Conservation (phyloP, 1,284 basidiomycete species). For the Dichomitus squalens region DNA sequence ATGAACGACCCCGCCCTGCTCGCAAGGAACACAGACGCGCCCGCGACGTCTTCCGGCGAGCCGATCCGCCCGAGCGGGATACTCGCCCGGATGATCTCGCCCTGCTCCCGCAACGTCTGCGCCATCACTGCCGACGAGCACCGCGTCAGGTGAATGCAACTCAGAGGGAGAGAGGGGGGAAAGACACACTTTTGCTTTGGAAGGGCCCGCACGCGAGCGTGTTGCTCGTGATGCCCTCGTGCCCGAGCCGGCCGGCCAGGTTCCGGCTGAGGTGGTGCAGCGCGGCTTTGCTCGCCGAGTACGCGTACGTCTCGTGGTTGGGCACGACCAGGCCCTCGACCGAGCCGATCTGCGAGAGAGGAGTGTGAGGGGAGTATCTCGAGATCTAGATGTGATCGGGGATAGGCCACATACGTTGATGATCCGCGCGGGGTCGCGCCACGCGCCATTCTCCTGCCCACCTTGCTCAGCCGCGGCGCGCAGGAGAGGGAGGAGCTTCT, state of each 20-base stretch:
- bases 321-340: conserved; percentile 60
- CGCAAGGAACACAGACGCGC: conserved; percentile 62
- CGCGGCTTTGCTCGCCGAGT: conserved; percentile 67
- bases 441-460: conserved; percentile 40
- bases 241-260: conserved; percentile 61
- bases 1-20: conserved; percentile 63
- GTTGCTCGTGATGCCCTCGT: conserved; percentile 66
- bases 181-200: conserved; percentile 50
- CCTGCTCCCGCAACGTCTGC: conserved; percentile 50
- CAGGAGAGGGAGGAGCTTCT: conserved; percentile 65
- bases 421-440: conserved; percentile 57
- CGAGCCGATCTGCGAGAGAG: conserved; percentile 60
- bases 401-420: conserved; percentile 52
- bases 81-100: conserved; percentile 46
- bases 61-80: conserved; percentile 63
- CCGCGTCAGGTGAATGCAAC: neutral
- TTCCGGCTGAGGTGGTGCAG: conserved; percentile 65
- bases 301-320: conserved; percentile 67
- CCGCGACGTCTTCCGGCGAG: conserved; percentile 63
- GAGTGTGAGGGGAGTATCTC: neutral
- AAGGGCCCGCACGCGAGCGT: conserved; percentile 69
- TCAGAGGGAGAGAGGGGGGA: neutral
- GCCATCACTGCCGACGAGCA: conserved; percentile 55
- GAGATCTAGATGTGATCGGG: neutral
- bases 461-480: conserved; percentile 51